Evolutionary conservation across 2,329 filamentous ascomycete species (phyloP), one percentile per base, ranked within the genome.

Genomic region (Metarhizium humberi): DNA sequence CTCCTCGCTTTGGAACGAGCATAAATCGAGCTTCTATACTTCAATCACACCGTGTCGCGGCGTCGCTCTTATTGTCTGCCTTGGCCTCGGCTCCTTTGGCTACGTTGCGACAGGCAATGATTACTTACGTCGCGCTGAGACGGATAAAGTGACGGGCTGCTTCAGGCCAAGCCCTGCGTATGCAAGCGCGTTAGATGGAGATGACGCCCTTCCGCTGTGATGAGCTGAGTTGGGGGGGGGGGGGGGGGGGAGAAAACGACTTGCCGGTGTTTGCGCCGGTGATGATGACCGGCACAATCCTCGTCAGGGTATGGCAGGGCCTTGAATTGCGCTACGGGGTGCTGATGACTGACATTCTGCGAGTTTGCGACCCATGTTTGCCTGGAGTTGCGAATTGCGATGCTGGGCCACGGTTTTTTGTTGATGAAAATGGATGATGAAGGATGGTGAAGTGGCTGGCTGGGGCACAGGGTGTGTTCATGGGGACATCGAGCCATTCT

Each of bases 21-120:
- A 53, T 51, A 79, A 70, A 56, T 79, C 74, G 7, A 78, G 60
- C 4, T 67, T 49, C 74, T 75, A 79, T 14, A 78, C 71, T 30
- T 75, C 69, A 18, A 76, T 63, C 1, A 64, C 56, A 2, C 58
- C 59, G 0, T 57, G 48, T 30, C 58, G 59, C 1, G 55, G 46
- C 0, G 64, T 72, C 2, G 63, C 61, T 62, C 34, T 71, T 66
- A 25, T 74, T 72, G 13, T 70, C 64, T 3, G 55, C 57, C 53
- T 67, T 67, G 34, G 78, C 76, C 1, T 62, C 67, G 20, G 75
- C 66, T 45, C 71, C 77, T 51, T 74, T 75, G 2, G 67, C 63
- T 1, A 69, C 51, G 43, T 62, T 65, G 43, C 76, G 73, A 16
- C 70, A 70, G 38, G 67, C 74, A 16, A 79, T 62, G 40, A 79